These are phyloP conservation scores for Ziziphus jujuba DNA, from an alignment of 306 rosid species.

Conservation along the genomic window DNA sequence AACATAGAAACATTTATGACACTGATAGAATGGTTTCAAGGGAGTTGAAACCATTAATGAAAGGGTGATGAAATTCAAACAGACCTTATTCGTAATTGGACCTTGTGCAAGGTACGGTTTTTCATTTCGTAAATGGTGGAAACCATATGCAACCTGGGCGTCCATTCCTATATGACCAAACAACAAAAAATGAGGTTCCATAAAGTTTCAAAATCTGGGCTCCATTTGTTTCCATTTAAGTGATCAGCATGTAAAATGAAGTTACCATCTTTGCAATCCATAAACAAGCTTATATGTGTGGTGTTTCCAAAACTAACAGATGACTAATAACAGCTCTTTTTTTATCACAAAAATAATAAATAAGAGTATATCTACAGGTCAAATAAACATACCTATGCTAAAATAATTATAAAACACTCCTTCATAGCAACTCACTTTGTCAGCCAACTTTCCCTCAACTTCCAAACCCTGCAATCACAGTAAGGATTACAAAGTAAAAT, in stretches of 20 bases:
- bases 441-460: conserved; percentile 63
- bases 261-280: neutral
- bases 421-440: conserved; percentile 61
- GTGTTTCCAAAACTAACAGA: neutral
- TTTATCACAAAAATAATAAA: neutral
- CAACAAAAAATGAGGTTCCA: conserved; percentile 9
- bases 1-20: too few species aligned
- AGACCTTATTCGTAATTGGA: conserved; percentile 92
- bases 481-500: conserved; percentile 21
- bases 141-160: conserved; percentile 96
- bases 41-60: conserved; percentile 2
- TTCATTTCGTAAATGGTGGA: conserved; percentile 88
- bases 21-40: neutral
- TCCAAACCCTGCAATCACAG: conserved; percentile 63
- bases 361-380: conserved; percentile 1
- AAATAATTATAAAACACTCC: conserved; percentile 97
- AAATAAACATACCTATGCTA: conserved; percentile 72
- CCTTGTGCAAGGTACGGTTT: conserved; percentile 92
- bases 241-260: neutral
- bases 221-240: neutral
- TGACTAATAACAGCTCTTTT: neutral
- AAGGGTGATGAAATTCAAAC: conserved; percentile 17
- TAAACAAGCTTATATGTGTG: neutral
- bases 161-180: conserved; percentile 83
- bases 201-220: conserved; percentile 10